Conservation (phyloP, 164 flowering plant genomes). For the Piper longum region DNA sequence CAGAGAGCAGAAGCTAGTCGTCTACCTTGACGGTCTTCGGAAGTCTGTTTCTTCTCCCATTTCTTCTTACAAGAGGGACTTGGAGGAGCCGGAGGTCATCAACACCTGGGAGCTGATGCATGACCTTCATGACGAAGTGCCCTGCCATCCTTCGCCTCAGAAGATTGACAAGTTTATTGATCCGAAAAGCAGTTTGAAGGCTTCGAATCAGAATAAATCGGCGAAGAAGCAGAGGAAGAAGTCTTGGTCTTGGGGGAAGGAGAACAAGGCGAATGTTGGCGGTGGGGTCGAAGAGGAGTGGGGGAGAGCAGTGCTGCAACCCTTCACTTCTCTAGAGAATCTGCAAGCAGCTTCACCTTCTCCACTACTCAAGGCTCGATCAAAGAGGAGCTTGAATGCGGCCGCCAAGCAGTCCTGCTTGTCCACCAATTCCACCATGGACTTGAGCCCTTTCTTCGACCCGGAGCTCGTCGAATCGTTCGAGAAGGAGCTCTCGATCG, state of each 20-base stretch:
- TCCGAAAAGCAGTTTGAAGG: conserved; percentile 23
- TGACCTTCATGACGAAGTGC: conserved; percentile 38
- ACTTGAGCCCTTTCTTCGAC: conserved; percentile 62
- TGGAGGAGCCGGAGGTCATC: conserved; percentile 56
- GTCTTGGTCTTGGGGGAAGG: conserved; percentile 43
- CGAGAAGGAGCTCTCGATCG: conserved; percentile 45
- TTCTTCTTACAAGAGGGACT: neutral
- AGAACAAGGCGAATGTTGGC: conserved; percentile 28
- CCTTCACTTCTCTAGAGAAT: conserved; percentile 20
- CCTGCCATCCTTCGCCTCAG: conserved; percentile 18
- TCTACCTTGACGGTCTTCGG: conserved; percentile 10
- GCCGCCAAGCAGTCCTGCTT: conserved; percentile 17
- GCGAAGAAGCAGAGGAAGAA: conserved; percentile 44
- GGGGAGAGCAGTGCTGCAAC: conserved; percentile 19
- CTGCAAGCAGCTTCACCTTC: neutral
- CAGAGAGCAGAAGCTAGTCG: neutral
- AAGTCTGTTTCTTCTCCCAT: conserved; percentile 21
- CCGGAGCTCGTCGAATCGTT: conserved; percentile 51
- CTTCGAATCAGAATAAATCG: conserved; percentile 21
- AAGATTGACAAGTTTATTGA: conserved; percentile 34
- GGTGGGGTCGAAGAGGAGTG: conserved; percentile 6
- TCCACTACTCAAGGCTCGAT: neutral
- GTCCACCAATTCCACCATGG: conserved; percentile 21
- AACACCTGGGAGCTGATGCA: conserved; percentile 86
- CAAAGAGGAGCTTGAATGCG: conserved; percentile 12